Base-by-base conservation (phyloP, 257 asterid genomes). In the Penstemon barbatus region DNA sequence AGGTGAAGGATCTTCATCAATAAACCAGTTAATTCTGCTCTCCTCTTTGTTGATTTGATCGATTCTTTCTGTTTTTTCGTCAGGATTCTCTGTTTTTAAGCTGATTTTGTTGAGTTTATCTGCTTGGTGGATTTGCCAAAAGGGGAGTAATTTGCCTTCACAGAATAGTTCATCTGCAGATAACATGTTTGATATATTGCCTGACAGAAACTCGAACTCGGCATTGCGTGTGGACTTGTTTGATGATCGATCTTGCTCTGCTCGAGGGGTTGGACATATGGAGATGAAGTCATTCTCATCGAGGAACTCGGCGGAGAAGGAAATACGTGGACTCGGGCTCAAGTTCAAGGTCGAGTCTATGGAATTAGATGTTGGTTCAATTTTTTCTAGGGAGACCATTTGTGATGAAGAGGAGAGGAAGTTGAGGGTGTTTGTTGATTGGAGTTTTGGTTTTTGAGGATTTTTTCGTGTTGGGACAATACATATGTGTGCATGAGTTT, bases 1-100 rank as follows among this genome's bases (percentile, higher is more conserved):
- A 3, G 98, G 98, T 11, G 98, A 92, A 0, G 98, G 98, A 75
- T 89, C 98, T 18, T 92, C 98, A 68, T 92, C 98, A 19, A 84
- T 55, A 41, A 90, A 84, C 97, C 91, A 93, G 68, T 74, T 79
- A 19, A 75, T 77, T 43, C 82, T 76, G 60, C 65, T 70, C 61
- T 79, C 93, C 33, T 82, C 83, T 69, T 85, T 77, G 18, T 41
- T 74, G 3, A 40, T 75, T n/a, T 5, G 64, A 25, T 48, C 52
- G 53, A 25, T 25, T 25, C 33, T 25, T 25, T 25, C 33, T 25
- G 6, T 25, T 50, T 63, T 55, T 6, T 40, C 57, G 0, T 81
- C 82, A 3, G 33, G 55, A 8, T 61, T 63, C 8, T 76, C 82
- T 4, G 82, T 8, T 71, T 85, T 88, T 42, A 74, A 71, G 65